Evolutionary conservation across 768 basidiomycete genomes (phyloP).

Genomic region (Termitomyces sp.): DNA sequence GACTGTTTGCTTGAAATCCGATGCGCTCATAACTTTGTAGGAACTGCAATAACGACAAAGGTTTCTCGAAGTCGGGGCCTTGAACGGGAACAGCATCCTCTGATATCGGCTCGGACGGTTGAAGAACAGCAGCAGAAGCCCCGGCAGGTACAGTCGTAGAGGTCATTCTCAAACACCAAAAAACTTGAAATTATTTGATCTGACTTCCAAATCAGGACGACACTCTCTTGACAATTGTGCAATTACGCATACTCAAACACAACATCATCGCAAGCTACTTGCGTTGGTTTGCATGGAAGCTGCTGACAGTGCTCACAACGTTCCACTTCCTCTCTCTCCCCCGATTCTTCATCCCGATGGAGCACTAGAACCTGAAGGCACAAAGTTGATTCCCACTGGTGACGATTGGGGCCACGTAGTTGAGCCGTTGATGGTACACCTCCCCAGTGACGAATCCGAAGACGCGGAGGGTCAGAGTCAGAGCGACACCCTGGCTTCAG

Average conservation of each 20-base stretch:
- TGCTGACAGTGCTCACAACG: constrained; percentile 19
- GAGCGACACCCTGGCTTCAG: not conserved
- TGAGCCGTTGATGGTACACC: not conserved
- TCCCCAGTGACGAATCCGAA: not conserved
- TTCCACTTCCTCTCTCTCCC: constrained; percentile 26
- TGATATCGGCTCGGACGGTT: constrained; percentile 71
- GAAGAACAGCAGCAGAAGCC: constrained; percentile 76
- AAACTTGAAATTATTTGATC: constrained; percentile 8
- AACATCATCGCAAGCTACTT: constrained; percentile 13
- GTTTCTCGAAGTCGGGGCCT: constrained; percentile 85
- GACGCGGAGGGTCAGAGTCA: not conserved
- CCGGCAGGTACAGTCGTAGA: constrained; percentile 42
- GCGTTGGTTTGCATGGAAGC: constrained; percentile 20
- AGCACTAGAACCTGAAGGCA: constrained; percentile 10
- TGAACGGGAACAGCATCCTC: constrained; percentile 66
- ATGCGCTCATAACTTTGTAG: constrained; percentile 83
- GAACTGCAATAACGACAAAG: constrained; percentile 64
- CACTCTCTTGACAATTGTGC: constrained; percentile 4
- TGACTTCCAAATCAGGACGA: constrained; percentile 14
- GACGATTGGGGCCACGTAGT: constrained; percentile 11
- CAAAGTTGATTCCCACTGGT: not conserved
- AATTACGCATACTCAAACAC: constrained; percentile 12
- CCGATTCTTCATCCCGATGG: constrained; percentile 9
- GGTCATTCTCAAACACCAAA: constrained; percentile 12
- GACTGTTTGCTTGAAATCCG: constrained; percentile 95